Base-by-base conservation (phyloP, 2,329 filamentous ascomycete genomes). In the Pseudogymnoascus sp. region DNA sequence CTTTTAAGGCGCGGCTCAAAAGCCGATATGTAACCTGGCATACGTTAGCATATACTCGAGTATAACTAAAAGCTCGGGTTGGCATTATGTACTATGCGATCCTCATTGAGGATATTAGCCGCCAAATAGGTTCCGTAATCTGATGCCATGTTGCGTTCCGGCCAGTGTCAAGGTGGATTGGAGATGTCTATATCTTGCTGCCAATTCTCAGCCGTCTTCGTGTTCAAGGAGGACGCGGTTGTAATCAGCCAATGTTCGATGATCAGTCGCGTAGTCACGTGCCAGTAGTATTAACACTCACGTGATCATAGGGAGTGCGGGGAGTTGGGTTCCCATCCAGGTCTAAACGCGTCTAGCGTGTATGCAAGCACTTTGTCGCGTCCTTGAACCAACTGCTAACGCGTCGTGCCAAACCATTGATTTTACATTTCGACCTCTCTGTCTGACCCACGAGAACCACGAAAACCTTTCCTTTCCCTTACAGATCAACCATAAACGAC, bases 21-120 rank as follows among this genome's bases (percentile, higher is more conserved):
- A 87, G 78, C 57, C 91, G 86, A 76, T 96, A 97, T 57, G 89
- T 95, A 68, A 96, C 80, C 91, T 95, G 68, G 62, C 21, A 21
- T 37, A n/a, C 61, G 41, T 63, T 61, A 61, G 61, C 28, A 34
- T 28, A 63, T 41, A 61, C 12, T 4, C 13, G 23, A 23, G 18
- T 39, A 33, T 3, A 38, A 10, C 28, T 15, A 39, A 58, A 30
- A 61, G 7, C 55, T 30, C 26, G 18, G 13, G 21, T 30, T 33
- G 45, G 28, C 10, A 19, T 23, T 30, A 61, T 65, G 48, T 66
- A 72, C 70, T 12, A 69, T 62, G 65, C 67, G 69, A 37, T 71
- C 67, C 59, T 71, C 70, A 19, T 65, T 71, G 60, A 72, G 64
- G 12, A 71, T 70, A 57, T 59, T 66, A 6, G 67, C 67, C n/a